Base-by-base conservation (phyloP, 371 early-diverging fungal species). In the Mortierella sp. region DNA sequence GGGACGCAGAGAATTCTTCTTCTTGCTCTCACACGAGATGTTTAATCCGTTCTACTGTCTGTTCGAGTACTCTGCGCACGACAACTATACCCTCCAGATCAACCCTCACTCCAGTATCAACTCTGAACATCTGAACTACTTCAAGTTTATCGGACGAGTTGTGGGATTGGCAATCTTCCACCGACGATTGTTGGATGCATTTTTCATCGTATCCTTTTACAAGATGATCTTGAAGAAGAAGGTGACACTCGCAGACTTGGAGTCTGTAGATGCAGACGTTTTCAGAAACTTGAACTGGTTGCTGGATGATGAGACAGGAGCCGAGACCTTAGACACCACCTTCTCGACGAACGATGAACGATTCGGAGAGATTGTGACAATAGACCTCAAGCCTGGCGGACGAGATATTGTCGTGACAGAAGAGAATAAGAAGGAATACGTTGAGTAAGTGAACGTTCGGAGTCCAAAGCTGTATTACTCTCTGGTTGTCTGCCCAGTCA, bases 111-210 rank as follows among this genome's bases (percentile, higher is more conserved):
- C 96, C 28, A 91, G 90, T 59, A 91, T 98, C 74, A 98, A 98
- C 82, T 97, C 99, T 25, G 98, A 99, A 80, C 99, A 99, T 85
- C 86, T 99, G 57, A 94, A 95, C 81, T 98, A 97, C 87, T 99
- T 98, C 86, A 92, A 91, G 80, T 99, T 99, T 79, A 96, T 98
- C 74, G 99, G 99, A n/a, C 92, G 99, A 57, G 93, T 97, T 5
- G 92, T 98, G 56, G 99, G 98, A 25, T 85, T 97, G 73, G 95
- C 97, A 21, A 95, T 98, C 60, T 97, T 97, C 91, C 98, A 99
- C 83, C 94, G 96, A 62, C 92, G 96, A 46, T 95, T 95, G 86
- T 84, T 99, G 63, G 98, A 98, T 70, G 94, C 97, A 11, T 98
- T 96, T 86, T 98, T 98, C 71, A 92, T 96, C 52, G 91, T 93